Conservation (phyloP, 306 rosid genomes). For the Vigna radiata region DNA sequence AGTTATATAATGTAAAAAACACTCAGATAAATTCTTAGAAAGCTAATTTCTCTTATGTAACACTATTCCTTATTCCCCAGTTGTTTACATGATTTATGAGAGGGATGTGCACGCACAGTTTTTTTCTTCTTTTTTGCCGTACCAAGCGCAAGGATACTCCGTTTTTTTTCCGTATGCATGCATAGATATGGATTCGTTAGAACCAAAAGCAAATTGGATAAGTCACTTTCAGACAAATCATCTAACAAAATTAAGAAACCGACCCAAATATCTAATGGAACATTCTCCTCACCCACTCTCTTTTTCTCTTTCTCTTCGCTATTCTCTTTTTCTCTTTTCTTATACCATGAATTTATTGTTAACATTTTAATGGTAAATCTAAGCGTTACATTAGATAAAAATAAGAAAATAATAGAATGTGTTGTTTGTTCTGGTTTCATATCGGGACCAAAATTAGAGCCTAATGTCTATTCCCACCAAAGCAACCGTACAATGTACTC, state of each 20-base stretch:
- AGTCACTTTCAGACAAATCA: slow-evolving; percentile 55
- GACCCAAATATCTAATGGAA: slow-evolving; percentile 55
- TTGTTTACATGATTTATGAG: neutral
- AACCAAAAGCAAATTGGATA: slow-evolving; percentile 25
- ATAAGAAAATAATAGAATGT: too few relatives aligned
- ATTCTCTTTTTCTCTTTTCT: too few relatives aligned
- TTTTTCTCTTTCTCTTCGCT: neutral
- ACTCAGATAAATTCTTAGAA: neutral
- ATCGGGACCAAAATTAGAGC: too few relatives aligned
- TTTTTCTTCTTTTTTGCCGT: slow-evolving; percentile 43
- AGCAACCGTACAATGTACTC: slow-evolving; percentile 26
- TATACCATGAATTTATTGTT: too few relatives aligned
- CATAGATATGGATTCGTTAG: slow-evolving; percentile 53
- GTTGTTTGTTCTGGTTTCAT: too few relatives aligned
- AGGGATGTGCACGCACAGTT: slow-evolving; percentile 7
- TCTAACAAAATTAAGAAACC: slow-evolving; percentile 47
- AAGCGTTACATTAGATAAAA: too few relatives aligned
- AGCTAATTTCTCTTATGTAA: neutral
- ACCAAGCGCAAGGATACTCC: slow-evolving; percentile 51
- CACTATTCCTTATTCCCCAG: neutral
- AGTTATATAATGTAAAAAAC: neutral
- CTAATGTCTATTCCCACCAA: slow-evolving; percentile 37
- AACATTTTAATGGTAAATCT: too few relatives aligned
- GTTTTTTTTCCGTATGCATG: slow-evolving; percentile 49
- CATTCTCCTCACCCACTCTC: slow-evolving; percentile 55